These are phyloP conservation scores for Blepharisma japonicum DNA, from an alignment of 73 alveolate genomes.

Conservation along the genomic window DNA sequence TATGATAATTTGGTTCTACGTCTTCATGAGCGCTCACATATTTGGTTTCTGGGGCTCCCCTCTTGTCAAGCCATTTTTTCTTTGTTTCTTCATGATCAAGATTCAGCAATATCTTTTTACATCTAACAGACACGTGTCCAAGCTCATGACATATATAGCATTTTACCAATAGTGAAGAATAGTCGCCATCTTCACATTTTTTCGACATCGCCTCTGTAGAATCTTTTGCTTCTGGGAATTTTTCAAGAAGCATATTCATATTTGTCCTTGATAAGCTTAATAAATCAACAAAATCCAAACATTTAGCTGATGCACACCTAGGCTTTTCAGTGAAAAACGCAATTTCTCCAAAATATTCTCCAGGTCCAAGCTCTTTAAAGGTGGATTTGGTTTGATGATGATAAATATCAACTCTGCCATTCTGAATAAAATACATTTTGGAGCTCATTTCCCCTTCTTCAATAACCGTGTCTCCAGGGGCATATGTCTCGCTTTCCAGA, in stretches of 20 bases:
- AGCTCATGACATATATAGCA: slow-evolving; percentile 46
- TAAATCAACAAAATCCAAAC: slow-evolving; percentile 53
- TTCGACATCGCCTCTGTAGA: background rate
- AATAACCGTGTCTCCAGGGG: slow-evolving; percentile 47
- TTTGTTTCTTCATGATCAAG: slow-evolving; percentile 10
- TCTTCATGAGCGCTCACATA: background rate
- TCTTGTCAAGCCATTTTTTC: background rate
- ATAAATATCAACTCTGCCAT: slow-evolving; percentile 49
- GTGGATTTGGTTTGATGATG: slow-evolving; percentile 44
- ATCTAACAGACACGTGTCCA: slow-evolving; percentile 43
- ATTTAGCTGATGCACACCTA: slow-evolving; percentile 51
- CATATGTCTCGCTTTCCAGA: slow-evolving; percentile 37
- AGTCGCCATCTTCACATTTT: slow-evolving; percentile 5
- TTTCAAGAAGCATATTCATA: slow-evolving; percentile 13
- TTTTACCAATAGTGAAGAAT: background rate
- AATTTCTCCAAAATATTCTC: slow-evolving; percentile 67
- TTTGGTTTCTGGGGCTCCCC: background rate
- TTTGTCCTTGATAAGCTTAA: slow-evolving; percentile 15
- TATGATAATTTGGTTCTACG: background rate
- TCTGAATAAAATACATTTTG: slow-evolving; percentile 42
- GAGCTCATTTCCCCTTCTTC: slow-evolving; percentile 47
- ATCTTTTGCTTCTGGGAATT: slow-evolving; percentile 46
- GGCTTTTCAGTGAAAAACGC: slow-evolving; percentile 45
- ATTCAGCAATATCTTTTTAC: slow-evolving; percentile 29
- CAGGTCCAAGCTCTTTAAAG: slow-evolving; percentile 40